phyloP scores from a whole-genome alignment of 352 stramenopile species.

The Globisporangium abappressorium region DNA sequence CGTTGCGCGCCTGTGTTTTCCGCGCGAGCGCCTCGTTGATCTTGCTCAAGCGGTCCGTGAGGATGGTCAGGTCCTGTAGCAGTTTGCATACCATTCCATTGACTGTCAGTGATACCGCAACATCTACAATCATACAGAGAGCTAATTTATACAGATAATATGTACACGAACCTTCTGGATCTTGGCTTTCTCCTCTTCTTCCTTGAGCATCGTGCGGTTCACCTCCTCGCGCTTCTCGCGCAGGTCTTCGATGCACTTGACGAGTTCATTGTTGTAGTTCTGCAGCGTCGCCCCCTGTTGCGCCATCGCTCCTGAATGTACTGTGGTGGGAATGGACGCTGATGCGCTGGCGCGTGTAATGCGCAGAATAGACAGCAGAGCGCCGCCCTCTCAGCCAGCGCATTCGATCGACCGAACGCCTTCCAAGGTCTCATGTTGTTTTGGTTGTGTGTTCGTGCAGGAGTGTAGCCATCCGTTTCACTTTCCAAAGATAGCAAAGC shows the following conservation, averaged over 20 bases:
- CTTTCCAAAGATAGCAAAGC: neutral
- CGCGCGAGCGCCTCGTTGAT: constrained; percentile 90
- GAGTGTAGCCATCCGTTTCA: constrained; percentile 7
- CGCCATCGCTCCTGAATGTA: constrained; percentile 48
- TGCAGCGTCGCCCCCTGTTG: constrained; percentile 92
- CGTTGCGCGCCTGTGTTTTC: constrained; percentile 89
- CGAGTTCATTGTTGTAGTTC: constrained; percentile 96
- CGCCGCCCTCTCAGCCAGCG: neutral
- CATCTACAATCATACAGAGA: neutral
- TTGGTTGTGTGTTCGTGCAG: neutral
- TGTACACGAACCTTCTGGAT: constrained; percentile 80
- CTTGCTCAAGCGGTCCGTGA: constrained; percentile 89
- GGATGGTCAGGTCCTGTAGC: constrained; percentile 79
- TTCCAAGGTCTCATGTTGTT: neutral
- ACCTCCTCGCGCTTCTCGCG: constrained; percentile 91
- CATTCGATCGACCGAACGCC: neutral
- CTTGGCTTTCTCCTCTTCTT: constrained; percentile 94
- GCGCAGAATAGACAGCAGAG: constrained; percentile 2
- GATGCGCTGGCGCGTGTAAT: neutral
- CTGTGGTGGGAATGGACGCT: neutral
- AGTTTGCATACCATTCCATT: neutral
- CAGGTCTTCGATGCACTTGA: constrained; percentile 95
- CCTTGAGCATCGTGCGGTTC: constrained; percentile 91
- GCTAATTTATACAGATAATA: neutral
- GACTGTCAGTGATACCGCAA: neutral